Evolutionary conservation across 139 green algal genomes (phyloP).

Genomic region (Zygnema cylindricum): DNA sequence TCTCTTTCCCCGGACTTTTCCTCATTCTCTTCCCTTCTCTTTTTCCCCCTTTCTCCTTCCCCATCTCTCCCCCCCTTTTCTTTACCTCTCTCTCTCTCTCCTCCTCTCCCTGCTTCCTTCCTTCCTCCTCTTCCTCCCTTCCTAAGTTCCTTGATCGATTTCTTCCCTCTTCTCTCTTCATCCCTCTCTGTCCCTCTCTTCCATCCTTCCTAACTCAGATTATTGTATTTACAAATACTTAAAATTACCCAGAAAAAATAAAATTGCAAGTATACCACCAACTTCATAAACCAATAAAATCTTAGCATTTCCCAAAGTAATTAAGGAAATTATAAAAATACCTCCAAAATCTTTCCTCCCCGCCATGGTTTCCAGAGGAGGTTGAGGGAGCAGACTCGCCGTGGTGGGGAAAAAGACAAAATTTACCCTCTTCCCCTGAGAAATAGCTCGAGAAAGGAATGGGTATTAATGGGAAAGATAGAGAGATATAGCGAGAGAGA

Average conservation of each 20-base stretch:
- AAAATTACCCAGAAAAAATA: constrained; percentile 12
- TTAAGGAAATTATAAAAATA: no score
- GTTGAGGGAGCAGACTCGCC: no score
- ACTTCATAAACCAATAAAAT: constrained; percentile 10
- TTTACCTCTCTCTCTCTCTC: not conserved
- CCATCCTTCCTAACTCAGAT: not conserved
- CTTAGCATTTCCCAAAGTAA: constrained; percentile 14
- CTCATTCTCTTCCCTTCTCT: no score
- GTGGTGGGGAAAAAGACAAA: no score
- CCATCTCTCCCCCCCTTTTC: not conserved
- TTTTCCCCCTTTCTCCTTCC: not conserved
- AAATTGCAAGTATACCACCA: constrained; percentile 14
- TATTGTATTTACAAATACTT: not conserved
- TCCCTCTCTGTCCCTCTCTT: not conserved
- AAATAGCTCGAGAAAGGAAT: no score
- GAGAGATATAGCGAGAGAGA: no score
- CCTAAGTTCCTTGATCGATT: not conserved
- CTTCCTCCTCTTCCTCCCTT: not conserved
- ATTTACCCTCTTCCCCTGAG: no score
- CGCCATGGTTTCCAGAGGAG: no score
- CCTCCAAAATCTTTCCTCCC: no score
- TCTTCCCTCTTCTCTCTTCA: not conserved
- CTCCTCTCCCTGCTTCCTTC: not conserved
- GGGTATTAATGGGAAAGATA: no score
- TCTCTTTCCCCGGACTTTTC: not conserved